Evolutionary conservation across 2,329 filamentous ascomycete genomes (phyloP).

Genomic region (Gaeumannomyces tritici): DNA sequence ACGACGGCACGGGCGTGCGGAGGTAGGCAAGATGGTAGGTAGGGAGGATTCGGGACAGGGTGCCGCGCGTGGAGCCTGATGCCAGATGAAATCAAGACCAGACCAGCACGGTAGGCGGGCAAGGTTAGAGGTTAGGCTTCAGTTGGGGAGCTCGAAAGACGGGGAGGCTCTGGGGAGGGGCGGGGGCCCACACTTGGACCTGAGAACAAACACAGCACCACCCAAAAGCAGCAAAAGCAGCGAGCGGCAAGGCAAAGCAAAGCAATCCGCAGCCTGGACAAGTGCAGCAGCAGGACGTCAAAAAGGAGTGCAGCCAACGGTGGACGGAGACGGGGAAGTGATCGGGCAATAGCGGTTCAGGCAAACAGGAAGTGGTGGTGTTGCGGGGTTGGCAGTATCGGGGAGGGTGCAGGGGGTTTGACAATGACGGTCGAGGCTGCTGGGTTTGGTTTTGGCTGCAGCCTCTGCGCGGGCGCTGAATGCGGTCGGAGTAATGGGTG

Average conservation of each 20-base stretch:
- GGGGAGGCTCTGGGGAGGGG: neutral
- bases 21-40: neutral
- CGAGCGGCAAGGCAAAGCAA: neutral
- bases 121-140: neutral
- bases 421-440: constrained; percentile 3
- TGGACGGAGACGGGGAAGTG: neutral
- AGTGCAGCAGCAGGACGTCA: neutral
- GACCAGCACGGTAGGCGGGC: neutral
- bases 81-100: neutral
- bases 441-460: neutral
- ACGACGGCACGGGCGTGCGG: neutral
- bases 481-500: constrained; percentile 1
- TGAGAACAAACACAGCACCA: neutral
- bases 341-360: neutral
- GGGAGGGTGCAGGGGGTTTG: constrained; percentile 2
- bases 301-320: neutral
- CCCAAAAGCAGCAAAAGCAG: neutral
- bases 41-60: neutral
- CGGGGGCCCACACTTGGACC: neutral
- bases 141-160: neutral
- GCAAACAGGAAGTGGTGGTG: neutral
- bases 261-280: neutral
- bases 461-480: neutral
- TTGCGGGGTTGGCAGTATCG: constrained; percentile 1
- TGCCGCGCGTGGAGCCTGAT: neutral